phyloP scores from a whole-genome alignment of 768 basidiomycete genomes.

The Cubamyces sp. region DNA sequence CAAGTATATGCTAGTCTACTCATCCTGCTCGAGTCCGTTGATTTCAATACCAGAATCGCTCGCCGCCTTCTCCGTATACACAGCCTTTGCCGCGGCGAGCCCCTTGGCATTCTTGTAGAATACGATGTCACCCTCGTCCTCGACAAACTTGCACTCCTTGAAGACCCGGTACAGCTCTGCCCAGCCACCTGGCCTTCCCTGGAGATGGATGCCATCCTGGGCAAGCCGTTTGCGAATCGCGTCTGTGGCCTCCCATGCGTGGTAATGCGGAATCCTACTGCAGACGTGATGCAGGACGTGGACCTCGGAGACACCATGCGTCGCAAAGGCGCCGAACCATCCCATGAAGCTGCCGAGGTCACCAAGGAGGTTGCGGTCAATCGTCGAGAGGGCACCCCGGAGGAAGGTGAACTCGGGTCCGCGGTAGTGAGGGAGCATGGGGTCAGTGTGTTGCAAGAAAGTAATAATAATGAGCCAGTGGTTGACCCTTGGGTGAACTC shows the following conservation, averaged over 20 bases:
- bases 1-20: no score
- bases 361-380: slow-evolving; percentile 81
- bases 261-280: slow-evolving; percentile 96
- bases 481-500: slow-evolving; percentile 59
- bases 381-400: slow-evolving; percentile 89
- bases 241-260: slow-evolving; percentile 91
- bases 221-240: slow-evolving; percentile 79
- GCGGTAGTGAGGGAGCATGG: slow-evolving; percentile 93
- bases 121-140: slow-evolving; percentile 88
- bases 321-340: slow-evolving; percentile 83
- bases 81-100: slow-evolving; percentile 69
- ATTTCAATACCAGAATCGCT: slow-evolving; percentile 73
- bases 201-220: slow-evolving; percentile 59
- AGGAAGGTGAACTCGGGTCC: slow-evolving; percentile 87
- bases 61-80: slow-evolving; percentile 58
- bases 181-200: slow-evolving; percentile 81
- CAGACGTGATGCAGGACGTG: slow-evolving; percentile 91
- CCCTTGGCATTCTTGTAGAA: slow-evolving; percentile 92
- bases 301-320: slow-evolving; percentile 93
- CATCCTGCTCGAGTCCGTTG: slow-evolving; percentile 20
- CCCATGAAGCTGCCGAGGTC: slow-evolving; percentile 79
- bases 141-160: slow-evolving; percentile 89
- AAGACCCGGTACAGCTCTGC: slow-evolving; percentile 77
- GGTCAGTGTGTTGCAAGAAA: slow-evolving; percentile 98
- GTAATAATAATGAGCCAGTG: slow-evolving; percentile 96